Evolutionary conservation across 371 early-diverging fungal genomes (phyloP).

Genomic region (Caulochytrium protostelioides): DNA sequence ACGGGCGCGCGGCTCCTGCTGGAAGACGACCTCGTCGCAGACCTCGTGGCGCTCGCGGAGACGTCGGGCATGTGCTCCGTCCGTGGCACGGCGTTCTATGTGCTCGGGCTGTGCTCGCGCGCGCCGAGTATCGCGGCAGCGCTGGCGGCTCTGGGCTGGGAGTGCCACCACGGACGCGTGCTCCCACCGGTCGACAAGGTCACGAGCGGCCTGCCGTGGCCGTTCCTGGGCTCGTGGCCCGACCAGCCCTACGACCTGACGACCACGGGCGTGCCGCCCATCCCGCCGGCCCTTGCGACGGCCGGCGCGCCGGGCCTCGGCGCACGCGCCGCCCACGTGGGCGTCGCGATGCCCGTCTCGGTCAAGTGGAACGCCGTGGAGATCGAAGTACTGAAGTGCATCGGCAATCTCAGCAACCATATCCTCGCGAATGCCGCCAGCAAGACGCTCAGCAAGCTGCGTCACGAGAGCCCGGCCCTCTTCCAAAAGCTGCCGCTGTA

Average conservation of each 20-base stretch:
- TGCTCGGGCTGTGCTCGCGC: constrained; percentile 45
- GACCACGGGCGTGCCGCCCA: not conserved
- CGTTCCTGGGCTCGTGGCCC: no score
- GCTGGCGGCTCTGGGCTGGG: constrained; percentile 54
- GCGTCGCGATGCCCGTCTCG: constrained; percentile 17
- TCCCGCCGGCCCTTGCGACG: not conserved
- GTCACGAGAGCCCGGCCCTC: constrained; percentile 29
- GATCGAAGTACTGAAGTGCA: constrained; percentile 41
- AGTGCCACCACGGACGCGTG: no score
- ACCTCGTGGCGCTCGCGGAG: constrained; percentile 46
- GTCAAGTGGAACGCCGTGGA: constrained; percentile 23
- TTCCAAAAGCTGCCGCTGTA: constrained; percentile 38
- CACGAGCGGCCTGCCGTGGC: no score
- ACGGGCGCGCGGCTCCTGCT: constrained; percentile 46
- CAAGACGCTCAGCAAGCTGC: constrained; percentile 32
- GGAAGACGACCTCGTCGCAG: constrained; percentile 42
- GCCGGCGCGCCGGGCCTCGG: constrained; percentile 4
- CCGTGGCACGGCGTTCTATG: constrained; percentile 53
- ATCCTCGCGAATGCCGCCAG: constrained; percentile 60
- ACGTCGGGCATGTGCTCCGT: constrained; percentile 13
- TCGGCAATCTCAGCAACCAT: constrained; percentile 66
- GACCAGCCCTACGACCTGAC: no score
- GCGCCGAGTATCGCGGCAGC: constrained; percentile 46
- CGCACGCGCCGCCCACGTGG: constrained; percentile 20
- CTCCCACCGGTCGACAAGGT: no score